Evolutionary conservation across 176 grass and related monocot species (phyloP), one percentile per base, ranked within the genome.

Genomic region (Ananas comosus): DNA sequence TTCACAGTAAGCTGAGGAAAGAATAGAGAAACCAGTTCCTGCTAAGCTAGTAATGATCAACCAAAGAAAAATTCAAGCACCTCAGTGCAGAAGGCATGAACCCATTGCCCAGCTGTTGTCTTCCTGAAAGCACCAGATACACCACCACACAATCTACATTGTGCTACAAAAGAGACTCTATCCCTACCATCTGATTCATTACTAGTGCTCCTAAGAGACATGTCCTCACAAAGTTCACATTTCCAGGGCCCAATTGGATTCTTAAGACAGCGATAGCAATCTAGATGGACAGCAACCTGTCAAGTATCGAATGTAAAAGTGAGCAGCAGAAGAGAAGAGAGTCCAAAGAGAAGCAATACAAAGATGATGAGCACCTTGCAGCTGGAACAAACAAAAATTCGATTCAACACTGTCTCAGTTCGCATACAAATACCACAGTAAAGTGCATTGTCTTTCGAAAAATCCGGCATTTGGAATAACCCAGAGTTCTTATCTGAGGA

Each of bases 81-180:
- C 92, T 99, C 95, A 13, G 95, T 87, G 88, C 95, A 99, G 56
- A 99, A 99, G 49, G 95, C 87, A 86, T 99, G 95, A 84, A 91
- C 81, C 95, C 95, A 99, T 53, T 84, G 82, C 25, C 75, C 87
- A 54, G 88, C 82, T 78, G 70, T 64, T 59, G 95, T 86, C 75
- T 93, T 99, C 76, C 87, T 86, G 80, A 99, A 90, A 76, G 95
- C 87, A 82, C 95, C 95, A 74, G 79, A 75, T 49, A 54, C 86
- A 69, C 85, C 80, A 78, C 91, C 86, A 71, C 95, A 99, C 67
- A 93, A 66, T 72, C 66, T 64, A 75, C 95, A 99, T 12, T 65
- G 76, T 56, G 72, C 86, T 13, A 48, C 42, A 87, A 17, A 49
- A 58, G 56, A 52, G 69, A 69, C 22, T 16, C 74, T 77, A 54